Conservation (phyloP, 228 moss, liverwort and hornwort species). For the Sphagnum fallax region DNA sequence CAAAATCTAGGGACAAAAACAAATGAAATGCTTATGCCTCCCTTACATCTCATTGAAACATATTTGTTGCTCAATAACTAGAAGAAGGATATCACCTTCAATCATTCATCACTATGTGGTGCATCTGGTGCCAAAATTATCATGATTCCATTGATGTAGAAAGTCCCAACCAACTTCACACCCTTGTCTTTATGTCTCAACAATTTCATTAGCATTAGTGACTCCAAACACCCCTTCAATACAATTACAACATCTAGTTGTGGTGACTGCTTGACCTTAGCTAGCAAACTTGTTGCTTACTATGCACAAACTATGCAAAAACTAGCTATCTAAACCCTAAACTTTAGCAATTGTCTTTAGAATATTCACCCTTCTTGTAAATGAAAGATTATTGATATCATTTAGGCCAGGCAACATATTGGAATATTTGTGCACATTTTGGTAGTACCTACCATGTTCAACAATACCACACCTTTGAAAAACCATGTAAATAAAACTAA, state of each 20-base stretch:
- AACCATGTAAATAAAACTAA: too few relatives aligned
- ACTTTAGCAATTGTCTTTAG: neutral
- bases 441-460: too few relatives aligned
- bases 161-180: slow-evolving; percentile 76
- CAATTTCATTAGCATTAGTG: slow-evolving; percentile 55
- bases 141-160: slow-evolving; percentile 96
- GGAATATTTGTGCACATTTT: too few relatives aligned
- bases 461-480: too few relatives aligned
- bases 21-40: too few relatives aligned
- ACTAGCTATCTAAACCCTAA: neutral
- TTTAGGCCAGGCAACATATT: too few relatives aligned
- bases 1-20: neutral
- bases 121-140: slow-evolving; percentile 96
- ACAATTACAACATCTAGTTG: slow-evolving; percentile 61
- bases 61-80: neutral
- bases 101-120: slow-evolving; percentile 73
- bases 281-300: slow-evolving; percentile 65
- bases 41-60: too few relatives aligned
- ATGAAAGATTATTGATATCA: too few relatives aligned
- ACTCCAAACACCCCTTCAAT: slow-evolving; percentile 86
- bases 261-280: slow-evolving; percentile 91
- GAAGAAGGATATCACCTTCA: slow-evolving; percentile 36
- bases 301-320: slow-evolving; percentile 14
- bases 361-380: too few relatives aligned
- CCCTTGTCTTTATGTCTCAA: slow-evolving; percentile 97